Evolutionary conservation across 805 yeast genomes (phyloP).

Genomic region (Candida caryicola): DNA sequence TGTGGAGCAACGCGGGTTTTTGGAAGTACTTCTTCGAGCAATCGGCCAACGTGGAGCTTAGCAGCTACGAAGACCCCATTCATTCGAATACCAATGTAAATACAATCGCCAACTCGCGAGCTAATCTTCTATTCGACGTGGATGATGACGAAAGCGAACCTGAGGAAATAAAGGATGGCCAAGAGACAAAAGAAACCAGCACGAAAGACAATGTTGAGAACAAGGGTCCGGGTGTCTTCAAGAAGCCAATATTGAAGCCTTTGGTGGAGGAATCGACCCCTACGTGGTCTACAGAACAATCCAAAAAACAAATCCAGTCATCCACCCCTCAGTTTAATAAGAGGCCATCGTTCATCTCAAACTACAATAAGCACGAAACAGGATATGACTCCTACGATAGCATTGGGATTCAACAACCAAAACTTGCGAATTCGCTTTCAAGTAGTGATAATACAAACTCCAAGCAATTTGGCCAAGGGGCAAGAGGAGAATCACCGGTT

Average conservation of each 20-base stretch:
- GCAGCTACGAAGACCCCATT: slow-evolving; percentile 47
- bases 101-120: slow-evolving; percentile 18
- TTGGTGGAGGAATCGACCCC: slow-evolving; percentile 28
- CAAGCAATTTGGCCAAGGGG: neutral
- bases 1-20: slow-evolving; percentile 66
- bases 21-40: slow-evolving; percentile 79
- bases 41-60: slow-evolving; percentile 63
- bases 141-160: slow-evolving; percentile 15
- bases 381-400: slow-evolving; percentile 25
- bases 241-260: slow-evolving; percentile 18
- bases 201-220: slow-evolving; percentile 4
- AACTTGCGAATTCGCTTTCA: slow-evolving; percentile 10
- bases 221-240: slow-evolving; percentile 9
- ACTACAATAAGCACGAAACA: slow-evolving; percentile 1
- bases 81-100: slow-evolving; percentile 20
- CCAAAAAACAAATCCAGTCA: slow-evolving; percentile 17
- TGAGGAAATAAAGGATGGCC: slow-evolving; percentile 1
- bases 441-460: slow-evolving; percentile 1
- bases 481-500: slow-evolving; percentile 11
- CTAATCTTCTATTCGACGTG: slow-evolving; percentile 11
- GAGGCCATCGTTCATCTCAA: slow-evolving; percentile 11
- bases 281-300: slow-evolving; percentile 34
- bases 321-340: slow-evolving; percentile 28
- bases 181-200: neutral
- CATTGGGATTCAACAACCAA: slow-evolving; percentile 17